phyloP scores from a whole-genome alignment of 805 yeast species.

The Cyberlindnera lachancei region DNA sequence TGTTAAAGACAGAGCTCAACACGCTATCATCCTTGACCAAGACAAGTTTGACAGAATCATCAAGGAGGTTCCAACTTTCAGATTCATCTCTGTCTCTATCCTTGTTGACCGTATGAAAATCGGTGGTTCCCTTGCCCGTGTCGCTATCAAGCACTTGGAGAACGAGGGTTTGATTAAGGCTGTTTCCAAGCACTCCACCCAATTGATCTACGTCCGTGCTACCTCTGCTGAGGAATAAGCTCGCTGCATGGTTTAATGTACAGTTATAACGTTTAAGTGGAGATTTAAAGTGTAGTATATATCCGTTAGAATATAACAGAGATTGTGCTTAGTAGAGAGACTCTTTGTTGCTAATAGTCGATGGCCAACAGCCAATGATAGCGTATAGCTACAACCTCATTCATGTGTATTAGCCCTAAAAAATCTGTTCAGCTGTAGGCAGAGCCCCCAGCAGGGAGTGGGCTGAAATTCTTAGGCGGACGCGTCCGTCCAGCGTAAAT shows the following conservation, averaged over 20 bases:
- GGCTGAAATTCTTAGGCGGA: no score
- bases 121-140: slow-evolving; percentile 98
- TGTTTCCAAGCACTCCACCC: slow-evolving; percentile 92
- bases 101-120: slow-evolving; percentile 98
- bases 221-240: slow-evolving; percentile 44
- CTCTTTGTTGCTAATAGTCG: no score
- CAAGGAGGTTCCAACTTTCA: slow-evolving; percentile 99
- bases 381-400: no score
- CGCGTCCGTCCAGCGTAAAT: no score
- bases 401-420: no score
- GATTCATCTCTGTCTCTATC: slow-evolving; percentile 95
- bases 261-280: slow-evolving; percentile 19
- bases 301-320: no score
- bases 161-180: slow-evolving; percentile 91
- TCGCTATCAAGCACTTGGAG: slow-evolving; percentile 94
- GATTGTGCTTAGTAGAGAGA: no score
- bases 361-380: no score
- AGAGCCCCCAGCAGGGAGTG: no score
- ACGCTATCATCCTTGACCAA: slow-evolving; percentile 94
- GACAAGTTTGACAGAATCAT: slow-evolving; percentile 98
- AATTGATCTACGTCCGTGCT: slow-evolving; percentile 90
- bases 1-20: slow-evolving; percentile 99
- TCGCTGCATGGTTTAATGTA: slow-evolving; percentile 20
- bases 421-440: no score
- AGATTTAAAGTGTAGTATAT: background rate